Base-by-base conservation (phyloP, 257 asterid species). In the Solanum paucissectum region DNA sequence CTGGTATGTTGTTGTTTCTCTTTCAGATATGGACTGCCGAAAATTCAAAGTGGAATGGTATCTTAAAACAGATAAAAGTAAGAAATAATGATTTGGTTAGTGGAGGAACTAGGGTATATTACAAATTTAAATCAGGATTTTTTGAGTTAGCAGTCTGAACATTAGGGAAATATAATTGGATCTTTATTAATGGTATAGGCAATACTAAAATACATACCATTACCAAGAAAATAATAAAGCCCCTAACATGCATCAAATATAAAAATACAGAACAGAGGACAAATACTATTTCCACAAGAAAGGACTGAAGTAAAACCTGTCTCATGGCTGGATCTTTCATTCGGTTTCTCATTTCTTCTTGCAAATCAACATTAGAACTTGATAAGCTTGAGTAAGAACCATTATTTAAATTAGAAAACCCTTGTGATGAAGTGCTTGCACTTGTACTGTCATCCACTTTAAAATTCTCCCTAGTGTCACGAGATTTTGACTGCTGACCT, bases 261-360 rank as follows among this genome's bases (percentile, higher is more conserved):
- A 27, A 29, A 21, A 40, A 74, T 81, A 74, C 40, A 36, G 81
- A 20, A 84, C 29, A 42, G 49, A 52, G 11, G 71, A 38, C 13
- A 85, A 23, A 32, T 86, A 36, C 46, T 66, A 58, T 37, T 40
- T 25, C 72, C 84, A 3, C 71, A 85, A 64, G 4, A 38, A 38
- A 12, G 83, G 87, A 58, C n/a, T 5, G 7, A 81, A 75, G 42
- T 66, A 87, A 46, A 89, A 97, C 99, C 99, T 97, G 95, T 83
- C 92, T 94, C 99, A 95, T 94, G 68, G 97, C 98, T 60, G 99
- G 99, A 96, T 97, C 98, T 87, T 95, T 94, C 98, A 97, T 92
- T 92, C 95, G 98, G 86, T 94, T 95, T 91, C 94, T 93, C 99
- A 97, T 94, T 89, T 96, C 98, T 86, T 96, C 99, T 91, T 95